Conservation (phyloP, 164 flowering plant genomes). For the Nymphaea colorata region DNA sequence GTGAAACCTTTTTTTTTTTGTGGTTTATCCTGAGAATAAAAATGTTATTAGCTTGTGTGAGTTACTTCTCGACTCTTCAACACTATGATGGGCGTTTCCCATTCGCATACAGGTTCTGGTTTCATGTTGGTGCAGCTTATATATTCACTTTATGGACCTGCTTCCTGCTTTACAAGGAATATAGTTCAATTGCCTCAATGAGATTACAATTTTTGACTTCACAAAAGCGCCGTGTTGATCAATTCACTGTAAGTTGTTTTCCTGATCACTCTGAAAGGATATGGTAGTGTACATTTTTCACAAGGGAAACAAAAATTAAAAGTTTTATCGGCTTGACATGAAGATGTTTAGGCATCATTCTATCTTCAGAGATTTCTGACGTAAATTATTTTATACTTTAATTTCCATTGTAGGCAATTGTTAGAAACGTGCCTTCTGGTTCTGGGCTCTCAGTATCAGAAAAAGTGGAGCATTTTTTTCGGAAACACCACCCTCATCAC, state of each 20-base stretch:
- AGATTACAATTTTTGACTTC: constrained; percentile 73
- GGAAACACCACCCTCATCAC: constrained; percentile 64
- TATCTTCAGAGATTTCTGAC: too few species aligned
- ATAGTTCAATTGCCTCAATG: constrained; percentile 68
- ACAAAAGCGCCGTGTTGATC: constrained; percentile 66
- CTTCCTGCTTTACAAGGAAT: constrained; percentile 77
- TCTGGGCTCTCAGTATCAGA: constrained; percentile 64
- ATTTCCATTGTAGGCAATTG: constrained; percentile 49
- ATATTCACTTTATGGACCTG: constrained; percentile 79
- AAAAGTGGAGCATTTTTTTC: constrained; percentile 70
- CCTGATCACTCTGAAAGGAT: neutral
- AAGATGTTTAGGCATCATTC: too few species aligned
- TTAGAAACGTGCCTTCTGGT: constrained; percentile 66
- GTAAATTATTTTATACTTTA: too few species aligned
- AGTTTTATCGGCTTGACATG: too few species aligned
- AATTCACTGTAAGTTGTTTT: constrained; percentile 62
- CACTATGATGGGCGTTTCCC: too few species aligned
- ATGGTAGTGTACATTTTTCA: too few species aligned
- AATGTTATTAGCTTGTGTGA: neutral
- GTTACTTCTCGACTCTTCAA: too few species aligned
- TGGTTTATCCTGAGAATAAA: neutral
- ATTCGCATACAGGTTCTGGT: constrained; percentile 51
- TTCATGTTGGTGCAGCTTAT: constrained; percentile 67
- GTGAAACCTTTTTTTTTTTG: neutral
- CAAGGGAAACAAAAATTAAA: too few species aligned